These are phyloP conservation scores for Pseudocercospora vitis DNA, from an alignment of 2,329 filamentous ascomycete species.

Conservation along the genomic window DNA sequence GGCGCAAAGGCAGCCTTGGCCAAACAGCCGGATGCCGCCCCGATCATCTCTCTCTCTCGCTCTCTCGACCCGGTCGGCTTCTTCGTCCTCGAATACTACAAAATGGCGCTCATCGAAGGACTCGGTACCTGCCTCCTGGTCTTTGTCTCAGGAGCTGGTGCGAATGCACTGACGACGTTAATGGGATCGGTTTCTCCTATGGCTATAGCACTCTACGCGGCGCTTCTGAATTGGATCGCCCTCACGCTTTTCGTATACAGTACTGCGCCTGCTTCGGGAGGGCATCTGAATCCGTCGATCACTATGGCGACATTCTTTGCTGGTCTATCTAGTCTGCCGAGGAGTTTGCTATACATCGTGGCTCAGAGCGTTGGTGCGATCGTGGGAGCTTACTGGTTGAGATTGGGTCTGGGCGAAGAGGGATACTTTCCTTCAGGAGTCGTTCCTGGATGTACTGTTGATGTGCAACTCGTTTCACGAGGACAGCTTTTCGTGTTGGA, in stretches of 20 bases:
- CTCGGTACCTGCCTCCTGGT: constrained; percentile 28
- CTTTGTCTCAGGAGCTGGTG: constrained; percentile 24
- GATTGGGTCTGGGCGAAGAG: constrained; percentile 10
- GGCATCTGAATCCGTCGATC: constrained; percentile 56
- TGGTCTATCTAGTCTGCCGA: constrained; percentile 51
- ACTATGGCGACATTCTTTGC: constrained; percentile 55
- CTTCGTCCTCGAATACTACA: constrained; percentile 24
- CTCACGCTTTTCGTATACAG: constrained; percentile 53
- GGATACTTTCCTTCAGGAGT: constrained; percentile 6
- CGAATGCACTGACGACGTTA: constrained; percentile 23
- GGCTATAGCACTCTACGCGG: background rate
- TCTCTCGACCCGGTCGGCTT: constrained; percentile 26
- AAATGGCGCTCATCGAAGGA: constrained; percentile 29
- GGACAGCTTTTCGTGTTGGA: constrained; percentile 48
- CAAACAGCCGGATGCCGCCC: constrained; percentile 8
- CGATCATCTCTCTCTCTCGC: constrained; percentile 12
- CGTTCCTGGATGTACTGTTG: constrained; percentile 27
- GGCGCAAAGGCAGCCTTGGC: constrained; percentile 8
- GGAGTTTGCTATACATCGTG: constrained; percentile 50
- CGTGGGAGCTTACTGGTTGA: constrained; percentile 28
- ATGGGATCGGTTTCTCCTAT: background rate
- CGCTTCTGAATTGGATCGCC: constrained; percentile 6
- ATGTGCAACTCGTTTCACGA: constrained; percentile 20
- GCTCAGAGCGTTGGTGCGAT: constrained; percentile 49
- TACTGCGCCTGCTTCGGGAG: constrained; percentile 51